Base-by-base conservation (phyloP, 2,329 filamentous ascomycete species). In the Bipolaris gigantea region DNA sequence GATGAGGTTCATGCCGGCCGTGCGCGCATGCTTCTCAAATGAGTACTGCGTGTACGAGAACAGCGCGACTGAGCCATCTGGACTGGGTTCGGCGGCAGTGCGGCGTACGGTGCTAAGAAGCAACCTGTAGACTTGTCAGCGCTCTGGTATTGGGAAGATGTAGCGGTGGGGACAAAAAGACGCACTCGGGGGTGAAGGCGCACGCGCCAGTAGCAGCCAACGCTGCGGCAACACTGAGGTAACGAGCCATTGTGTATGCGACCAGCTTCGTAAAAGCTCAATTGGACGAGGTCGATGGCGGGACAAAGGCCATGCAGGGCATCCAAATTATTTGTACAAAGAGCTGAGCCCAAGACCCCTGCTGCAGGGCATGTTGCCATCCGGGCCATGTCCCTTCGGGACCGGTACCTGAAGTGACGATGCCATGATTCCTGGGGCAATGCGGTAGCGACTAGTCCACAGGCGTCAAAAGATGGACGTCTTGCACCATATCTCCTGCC, bases 21-120 rank as follows among this genome's bases (percentile, higher is more conserved):
- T 40, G 84, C 85, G 13, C 81, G 82, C 45, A 80, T 93, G 89
- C 1, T 83, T 81, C 38, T 89, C 81, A 73, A 96, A 96, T 1
- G 87, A 92, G 74, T 96, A 96, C 10, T 88, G 84, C 1, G 88
- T 89, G 23, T 85, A 83, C 34, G 85, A 85, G 69, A 87, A 90
- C 16, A 92, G 75, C 35, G 86, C 81, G 51, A 84, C 77, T 41
- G 82, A 83, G 47, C 89, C 89, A 48, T 82, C 79, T 32, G 80
- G 72, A 71, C 90, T 92, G 13, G 89, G 89, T 2, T 84, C 74
- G 50, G 85, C 88, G 11, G 84, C 73, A 25, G 86, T 87, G 48
- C 89, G 85, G 55, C 89, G 85, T 25, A 89, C 88, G n/a, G 88
- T 88, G 62, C 86, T 86, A 64, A 93, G 80, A 58, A 93, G 55